phyloP scores from a whole-genome alignment of 1,284 basidiomycete species.

The Tetrapyrgos nigripes region DNA sequence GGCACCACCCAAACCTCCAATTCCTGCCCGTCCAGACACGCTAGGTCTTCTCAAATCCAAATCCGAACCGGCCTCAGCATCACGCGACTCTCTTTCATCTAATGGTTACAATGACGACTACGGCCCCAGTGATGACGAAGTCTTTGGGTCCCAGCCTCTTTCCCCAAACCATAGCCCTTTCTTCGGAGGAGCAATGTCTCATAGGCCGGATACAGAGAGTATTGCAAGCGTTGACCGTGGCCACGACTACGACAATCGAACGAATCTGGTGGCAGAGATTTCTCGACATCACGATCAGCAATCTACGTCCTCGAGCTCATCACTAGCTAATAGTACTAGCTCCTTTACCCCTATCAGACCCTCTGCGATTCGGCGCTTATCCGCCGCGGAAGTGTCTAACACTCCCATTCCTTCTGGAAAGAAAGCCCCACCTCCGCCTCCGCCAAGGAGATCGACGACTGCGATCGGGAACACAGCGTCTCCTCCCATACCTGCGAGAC shows the following conservation, averaged over 20 bases:
- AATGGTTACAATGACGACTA: conserved; percentile 27
- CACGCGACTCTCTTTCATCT: conserved; percentile 18
- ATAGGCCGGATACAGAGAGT: conserved; percentile 46
- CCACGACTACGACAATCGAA: conserved; percentile 44
- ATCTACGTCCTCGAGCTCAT: conserved; percentile 1
- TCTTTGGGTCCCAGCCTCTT: conserved; percentile 47
- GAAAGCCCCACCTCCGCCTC: conserved; percentile 47
- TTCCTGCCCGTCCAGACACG: conserved; percentile 37
- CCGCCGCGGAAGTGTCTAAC: conserved; percentile 4
- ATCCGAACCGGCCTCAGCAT: not conserved
- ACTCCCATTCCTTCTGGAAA: conserved; percentile 23
- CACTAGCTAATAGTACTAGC: not conserved
- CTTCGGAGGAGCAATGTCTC: conserved; percentile 39
- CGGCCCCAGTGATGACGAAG: conserved; percentile 43
- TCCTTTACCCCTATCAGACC: conserved; percentile 4
- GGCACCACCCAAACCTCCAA: conserved; percentile 34
- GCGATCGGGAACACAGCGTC: conserved; percentile 26
- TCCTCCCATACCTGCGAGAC: conserved; percentile 31
- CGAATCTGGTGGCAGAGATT: conserved; percentile 25
- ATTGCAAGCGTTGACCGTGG: conserved; percentile 48
- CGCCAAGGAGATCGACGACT: conserved; percentile 41
- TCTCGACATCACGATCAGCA: conserved; percentile 4
- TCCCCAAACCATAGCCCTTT: conserved; percentile 49
- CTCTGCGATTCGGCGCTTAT: conserved; percentile 10
- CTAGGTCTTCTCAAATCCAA: conserved; percentile 7